A percentile compares a stretch with the other conserved stretches of the same genome.
Evolutionary conservation across 2,329 filamentous ascomycete genomes (phyloP).

Genomic region (Aureobasidium lini): DNA sequence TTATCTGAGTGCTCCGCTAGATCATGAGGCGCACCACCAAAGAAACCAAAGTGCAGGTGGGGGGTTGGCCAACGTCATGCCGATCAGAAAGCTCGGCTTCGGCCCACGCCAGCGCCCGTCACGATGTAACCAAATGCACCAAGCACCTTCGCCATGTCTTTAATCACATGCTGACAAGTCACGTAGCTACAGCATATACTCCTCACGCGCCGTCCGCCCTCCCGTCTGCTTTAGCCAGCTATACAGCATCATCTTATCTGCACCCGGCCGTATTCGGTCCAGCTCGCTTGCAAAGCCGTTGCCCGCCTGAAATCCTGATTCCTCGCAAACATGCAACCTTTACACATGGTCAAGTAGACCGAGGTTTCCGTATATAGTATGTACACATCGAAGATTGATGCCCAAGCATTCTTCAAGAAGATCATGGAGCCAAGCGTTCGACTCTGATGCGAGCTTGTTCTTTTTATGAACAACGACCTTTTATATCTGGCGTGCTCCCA

Average conservation of each 20-base stretch:
- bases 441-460: no score
- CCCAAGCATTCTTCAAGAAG: background rate
- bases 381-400: background rate
- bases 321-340: background rate
- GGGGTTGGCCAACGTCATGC: background rate
- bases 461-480: no score
- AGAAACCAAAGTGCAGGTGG: slow-evolving; percentile 4
- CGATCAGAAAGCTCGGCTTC: background rate
- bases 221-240: background rate
- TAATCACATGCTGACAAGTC: slow-evolving; percentile 2
- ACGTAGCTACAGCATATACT: background rate
- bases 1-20: background rate
- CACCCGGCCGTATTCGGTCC: background rate
- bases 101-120: background rate
- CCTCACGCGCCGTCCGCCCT: background rate
- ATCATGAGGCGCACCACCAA: slow-evolving; percentile 6
- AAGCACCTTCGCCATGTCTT: no score
- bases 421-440: background rate
- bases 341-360: background rate
- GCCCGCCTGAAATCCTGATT: background rate
- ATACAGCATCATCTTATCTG: slow-evolving; percentile 2
- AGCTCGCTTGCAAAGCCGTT: slow-evolving; percentile 6
- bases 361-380: background rate
- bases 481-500: no score
- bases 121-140: background rate